A percentile compares a stretch with the other conserved stretches of the same genome.
Evolutionary conservation across 2,329 filamentous ascomycete genomes (phyloP).

Genomic region (Colletotrichum sp.): DNA sequence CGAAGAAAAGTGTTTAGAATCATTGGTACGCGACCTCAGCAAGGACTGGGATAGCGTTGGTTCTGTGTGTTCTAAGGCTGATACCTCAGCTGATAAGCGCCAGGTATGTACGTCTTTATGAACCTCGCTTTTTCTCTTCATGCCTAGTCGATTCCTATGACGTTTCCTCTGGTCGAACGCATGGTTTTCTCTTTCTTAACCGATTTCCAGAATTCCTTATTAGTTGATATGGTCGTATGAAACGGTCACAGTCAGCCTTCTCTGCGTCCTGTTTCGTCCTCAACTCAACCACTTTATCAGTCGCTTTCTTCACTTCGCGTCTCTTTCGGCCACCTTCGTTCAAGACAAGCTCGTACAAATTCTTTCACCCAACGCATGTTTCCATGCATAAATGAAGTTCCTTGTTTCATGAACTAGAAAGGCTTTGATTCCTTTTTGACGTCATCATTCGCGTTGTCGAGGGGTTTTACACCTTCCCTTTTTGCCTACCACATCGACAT

Average conservation of each 20-base stretch:
- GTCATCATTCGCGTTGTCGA: background rate
- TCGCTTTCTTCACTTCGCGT: background rate
- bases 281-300: background rate
- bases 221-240: background rate
- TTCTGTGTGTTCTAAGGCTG: background rate
- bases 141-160: background rate
- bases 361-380: background rate
- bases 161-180: background rate
- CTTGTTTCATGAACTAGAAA: background rate
- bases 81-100: background rate
- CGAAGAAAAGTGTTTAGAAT: background rate
- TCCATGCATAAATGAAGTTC: background rate
- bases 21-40: background rate
- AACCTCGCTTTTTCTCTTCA: background rate
- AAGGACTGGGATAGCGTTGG: background rate
- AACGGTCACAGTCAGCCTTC: background rate
- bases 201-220: background rate
- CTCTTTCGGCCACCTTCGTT: background rate
- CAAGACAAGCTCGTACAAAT: background rate
- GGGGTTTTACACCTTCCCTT: background rate
- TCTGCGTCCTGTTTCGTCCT: background rate
- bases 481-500: background rate
- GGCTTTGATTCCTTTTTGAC: background rate
- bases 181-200: background rate
- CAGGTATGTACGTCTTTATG: background rate